Evolutionary conservation across 78 protist species (phyloP), one percentile per base, ranked within the genome.

Genomic region (Dictyostelium discoideum): DNA sequence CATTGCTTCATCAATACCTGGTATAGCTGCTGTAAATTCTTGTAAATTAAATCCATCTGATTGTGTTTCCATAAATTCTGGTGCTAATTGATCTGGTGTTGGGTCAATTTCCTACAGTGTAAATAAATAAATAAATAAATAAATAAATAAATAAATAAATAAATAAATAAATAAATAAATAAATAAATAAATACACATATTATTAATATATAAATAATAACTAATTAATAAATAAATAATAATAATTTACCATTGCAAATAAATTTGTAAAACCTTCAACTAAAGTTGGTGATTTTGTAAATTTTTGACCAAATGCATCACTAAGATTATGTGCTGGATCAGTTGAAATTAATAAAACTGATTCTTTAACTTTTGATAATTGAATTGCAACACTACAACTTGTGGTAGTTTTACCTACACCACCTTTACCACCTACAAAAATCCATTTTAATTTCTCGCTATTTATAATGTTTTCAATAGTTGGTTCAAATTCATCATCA

Each of bases 371-470:
- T 42, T 97, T 87, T 3, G 94, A 67, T 20, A 63, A 67, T 76
- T 92, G 93, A 40, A 97, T 85, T 10, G 98, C 97, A 77, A 97
- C 26, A 48, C 94, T 73, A 79, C 97, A 96, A 65, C 95, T 73
- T n/a, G 90, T 84, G 77, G 92, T 88, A 13, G 99, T 98, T 6
- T 98, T 98, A 85, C 98, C 98, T 50, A 99, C 99, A 39, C 99
- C 99, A 57, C 99, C 99, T 79, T 99, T 99, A 3, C 99, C 99
- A 40, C 99, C 99, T 10, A 99, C 99, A 60, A 99, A 99, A n/a
- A 99, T 90, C 99, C 99, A 99, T 74, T 96, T 96, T 48, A 96
- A 87, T 6, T 92, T 77, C 39, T 90, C 67, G 0, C 86, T 78
- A 18, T 86, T 93, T 14, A 85, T 44, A 26, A 96, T 26, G 87